Evolutionary conservation across 495 filamentous ascomycete species (phyloP), one percentile per base, ranked within the genome.

Genomic region (Lentithecium fluviatile): DNA sequence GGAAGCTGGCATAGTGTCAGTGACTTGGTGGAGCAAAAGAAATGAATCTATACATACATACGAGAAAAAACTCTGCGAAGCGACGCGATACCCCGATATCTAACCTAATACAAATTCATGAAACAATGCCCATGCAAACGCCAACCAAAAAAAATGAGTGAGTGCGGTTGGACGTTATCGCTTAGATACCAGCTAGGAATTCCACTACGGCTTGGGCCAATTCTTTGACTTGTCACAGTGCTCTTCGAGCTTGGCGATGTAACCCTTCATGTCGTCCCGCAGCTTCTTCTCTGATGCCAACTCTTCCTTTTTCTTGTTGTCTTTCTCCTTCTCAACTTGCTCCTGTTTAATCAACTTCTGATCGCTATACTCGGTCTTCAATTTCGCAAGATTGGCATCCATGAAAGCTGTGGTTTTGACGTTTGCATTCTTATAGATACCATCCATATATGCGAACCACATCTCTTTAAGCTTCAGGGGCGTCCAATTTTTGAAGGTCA

Each of bases 301-400:
- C 13, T 26, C 24, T 6, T 49, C 24, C 15, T 23, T 2, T 19
- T 49, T 49, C 46, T 21, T 49, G 4, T 49, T 26, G 46, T 49
- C 19, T 26, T 49, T 49, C 46, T 49, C 46, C 24, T 49, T 21
- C 5, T 49, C 24, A 15, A 49, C 24, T 2, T 49, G 3, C 23
- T n/a, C 17, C 21, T 45, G 37, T 15, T 45, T 45, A 32, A 56
- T 56, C 40, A 56, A 29, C 17, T 56, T 56, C 52, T 46, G n/a
- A 19, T 56, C 21, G 26, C 26, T 45, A 56, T 56, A 56, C 52
- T 56, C 52, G n/a, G 45, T 38, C 15, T 56, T 56, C 19, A 56
- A 36, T 46, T n/a, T 56, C 40, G 45, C 45, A 3, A 56, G 23
- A 38, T 56, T 45, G 1, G 7, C 42, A 1, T 45, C 19, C 38